These are phyloP conservation scores for Chytriomyces sp. DNA, from an alignment of 192 early-diverging fungal genomes.

Conservation along the genomic window DNA sequence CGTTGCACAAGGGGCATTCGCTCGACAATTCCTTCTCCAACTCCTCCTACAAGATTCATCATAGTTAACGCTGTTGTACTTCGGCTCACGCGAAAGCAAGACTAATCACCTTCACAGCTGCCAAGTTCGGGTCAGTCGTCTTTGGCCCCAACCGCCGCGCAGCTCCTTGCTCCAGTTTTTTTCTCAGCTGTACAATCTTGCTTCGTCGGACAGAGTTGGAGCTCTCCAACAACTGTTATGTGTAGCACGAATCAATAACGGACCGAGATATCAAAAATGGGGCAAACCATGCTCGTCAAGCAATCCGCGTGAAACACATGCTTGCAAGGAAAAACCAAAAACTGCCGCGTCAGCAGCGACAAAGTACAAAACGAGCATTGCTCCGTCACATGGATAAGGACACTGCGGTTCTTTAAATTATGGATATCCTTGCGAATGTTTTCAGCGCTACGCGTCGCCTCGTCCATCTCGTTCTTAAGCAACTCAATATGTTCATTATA, in stretches of 20 bases:
- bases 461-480: slow-evolving; percentile 92
- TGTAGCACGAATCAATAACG: slow-evolving; percentile 18
- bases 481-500: slow-evolving; percentile 90
- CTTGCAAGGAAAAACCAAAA: slow-evolving; percentile 94
- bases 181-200: slow-evolving; percentile 61
- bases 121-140: neutral
- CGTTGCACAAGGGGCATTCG: slow-evolving; percentile 96
- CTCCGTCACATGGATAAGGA: slow-evolving; percentile 68
- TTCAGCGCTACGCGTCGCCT: slow-evolving; percentile 89
- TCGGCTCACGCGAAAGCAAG: neutral
- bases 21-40: slow-evolving; percentile 75
- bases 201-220: slow-evolving; percentile 49
- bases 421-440: slow-evolving; percentile 90
- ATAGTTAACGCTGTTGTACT: neutral
- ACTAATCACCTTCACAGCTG: slow-evolving; percentile 8
- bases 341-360: slow-evolving; percentile 82
- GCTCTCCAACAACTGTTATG: slow-evolving; percentile 54
- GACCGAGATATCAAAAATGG: slow-evolving; percentile 13
- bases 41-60: slow-evolving; percentile 57
- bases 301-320: slow-evolving; percentile 95
- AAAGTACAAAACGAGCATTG: slow-evolving; percentile 76
- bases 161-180: slow-evolving; percentile 56
- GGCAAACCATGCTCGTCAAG: slow-evolving; percentile 68
- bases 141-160: slow-evolving; percentile 10
- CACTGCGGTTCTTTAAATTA: slow-evolving; percentile 79